phyloP scores from a whole-genome alignment of 495 filamentous ascomycete species.

The Penicillium antarcticum region DNA sequence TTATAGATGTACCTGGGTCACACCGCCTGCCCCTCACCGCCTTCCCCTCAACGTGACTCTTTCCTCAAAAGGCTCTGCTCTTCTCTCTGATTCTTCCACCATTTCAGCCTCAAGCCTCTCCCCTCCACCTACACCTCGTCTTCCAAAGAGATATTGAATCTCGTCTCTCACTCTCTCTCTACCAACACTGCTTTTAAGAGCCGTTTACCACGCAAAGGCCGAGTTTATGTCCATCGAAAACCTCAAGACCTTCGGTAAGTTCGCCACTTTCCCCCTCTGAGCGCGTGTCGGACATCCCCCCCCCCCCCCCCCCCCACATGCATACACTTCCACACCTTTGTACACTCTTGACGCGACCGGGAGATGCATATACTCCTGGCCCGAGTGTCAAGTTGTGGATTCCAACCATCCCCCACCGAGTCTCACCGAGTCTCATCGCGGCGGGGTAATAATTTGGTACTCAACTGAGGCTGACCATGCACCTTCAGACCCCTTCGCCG shows the following conservation, averaged over 20 bases:
- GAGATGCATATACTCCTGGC: background rate
- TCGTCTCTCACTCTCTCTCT: conserved; percentile 28
- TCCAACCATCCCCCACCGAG: background rate
- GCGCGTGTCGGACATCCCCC: conserved; percentile 10
- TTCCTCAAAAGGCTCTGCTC: conserved; percentile 43
- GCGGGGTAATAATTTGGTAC: conserved; percentile 37
- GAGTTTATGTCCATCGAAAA: conserved; percentile 99
- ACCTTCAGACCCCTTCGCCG: conserved; percentile 95
- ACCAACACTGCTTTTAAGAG: conserved; percentile 42
- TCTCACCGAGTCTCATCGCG: conserved; percentile 11
- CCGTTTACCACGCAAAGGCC: conserved; percentile 43
- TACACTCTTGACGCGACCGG: background rate
- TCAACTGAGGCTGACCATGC: conserved; percentile 36
- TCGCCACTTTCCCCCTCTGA: conserved; percentile 29
- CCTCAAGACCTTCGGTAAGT: conserved; percentile 97
- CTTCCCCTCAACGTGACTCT: conserved; percentile 27
- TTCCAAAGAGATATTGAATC: conserved; percentile 38
- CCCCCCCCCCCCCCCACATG: background rate
- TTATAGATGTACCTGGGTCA: background rate
- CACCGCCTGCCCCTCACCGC: conserved; percentile 31
- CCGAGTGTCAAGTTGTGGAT: background rate
- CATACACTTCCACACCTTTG: background rate
- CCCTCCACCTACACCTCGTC: conserved; percentile 15
- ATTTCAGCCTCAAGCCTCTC: conserved; percentile 15
- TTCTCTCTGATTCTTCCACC: conserved; percentile 27